phyloP scores from a whole-genome alignment of 768 basidiomycete genomes.

The Russula vinacea region DNA sequence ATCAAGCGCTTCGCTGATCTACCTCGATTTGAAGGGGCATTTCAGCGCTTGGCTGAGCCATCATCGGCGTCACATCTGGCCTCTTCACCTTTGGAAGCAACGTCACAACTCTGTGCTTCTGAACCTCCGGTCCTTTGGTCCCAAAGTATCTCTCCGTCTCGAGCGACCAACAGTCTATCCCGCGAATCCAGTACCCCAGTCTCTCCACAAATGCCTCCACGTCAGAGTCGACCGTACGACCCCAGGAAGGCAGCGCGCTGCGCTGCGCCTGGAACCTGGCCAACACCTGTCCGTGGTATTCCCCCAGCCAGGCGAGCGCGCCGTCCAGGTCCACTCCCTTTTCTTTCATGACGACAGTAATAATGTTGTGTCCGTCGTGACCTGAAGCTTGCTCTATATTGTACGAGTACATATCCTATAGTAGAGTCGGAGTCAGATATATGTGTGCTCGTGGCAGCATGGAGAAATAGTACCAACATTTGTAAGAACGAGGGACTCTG shows the following conservation, averaged over 20 bases:
- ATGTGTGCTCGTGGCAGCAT: background rate
- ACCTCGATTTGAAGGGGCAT: background rate
- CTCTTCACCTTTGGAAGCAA: slow-evolving; percentile 17
- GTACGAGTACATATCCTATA: no score
- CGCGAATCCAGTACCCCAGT: slow-evolving; percentile 70
- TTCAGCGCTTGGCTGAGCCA: slow-evolving; percentile 7
- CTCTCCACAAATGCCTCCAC: slow-evolving; percentile 58
- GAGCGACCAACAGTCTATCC: slow-evolving; percentile 72
- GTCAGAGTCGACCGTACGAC: slow-evolving; percentile 54
- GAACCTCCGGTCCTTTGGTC: slow-evolving; percentile 50
- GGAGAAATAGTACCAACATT: slow-evolving; percentile 32
- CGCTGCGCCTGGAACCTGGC: slow-evolving; percentile 43
- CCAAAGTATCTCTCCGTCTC: slow-evolving; percentile 69
- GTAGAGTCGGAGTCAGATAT: no score
- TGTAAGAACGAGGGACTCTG: slow-evolving; percentile 50
- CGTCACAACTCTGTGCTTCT: slow-evolving; percentile 38
- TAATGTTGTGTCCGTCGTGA: no score
- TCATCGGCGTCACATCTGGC: slow-evolving; percentile 17
- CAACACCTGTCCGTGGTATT: slow-evolving; percentile 52
- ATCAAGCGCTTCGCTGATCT: background rate
- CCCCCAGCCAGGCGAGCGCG: slow-evolving; percentile 63
- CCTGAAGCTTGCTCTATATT: no score
- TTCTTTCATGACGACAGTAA: no score
- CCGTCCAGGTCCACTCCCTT: slow-evolving; percentile 58
- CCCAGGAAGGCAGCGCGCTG: slow-evolving; percentile 57